phyloP scores from a whole-genome alignment of 2,329 filamentous ascomycete species.

The Hymenoscyphus scutula region DNA sequence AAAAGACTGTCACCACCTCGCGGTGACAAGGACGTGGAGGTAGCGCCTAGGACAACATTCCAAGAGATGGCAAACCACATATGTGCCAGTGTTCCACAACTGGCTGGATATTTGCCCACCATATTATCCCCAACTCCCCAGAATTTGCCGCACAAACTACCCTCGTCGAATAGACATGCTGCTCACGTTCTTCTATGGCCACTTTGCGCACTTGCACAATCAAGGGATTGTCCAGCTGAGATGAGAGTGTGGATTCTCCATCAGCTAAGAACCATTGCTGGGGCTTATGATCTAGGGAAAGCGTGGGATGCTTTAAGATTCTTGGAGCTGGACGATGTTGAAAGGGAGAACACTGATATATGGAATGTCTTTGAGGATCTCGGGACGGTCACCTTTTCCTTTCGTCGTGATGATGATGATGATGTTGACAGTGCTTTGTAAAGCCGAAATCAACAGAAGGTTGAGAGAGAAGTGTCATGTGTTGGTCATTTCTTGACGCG shows the following conservation, averaged over 20 bases:
- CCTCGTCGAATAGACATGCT: background rate
- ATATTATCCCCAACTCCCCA: background rate
- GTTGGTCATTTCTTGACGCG: too few species aligned
- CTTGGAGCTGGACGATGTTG: background rate
- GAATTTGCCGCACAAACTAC: background rate
- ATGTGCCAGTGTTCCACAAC: conserved; percentile 15
- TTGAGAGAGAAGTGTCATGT: too few species aligned
- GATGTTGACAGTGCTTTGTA: too few species aligned
- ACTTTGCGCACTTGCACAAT: conserved; percentile 10
- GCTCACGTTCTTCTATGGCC: conserved; percentile 17
- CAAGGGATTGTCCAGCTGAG: background rate
- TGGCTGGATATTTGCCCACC: conserved; percentile 8
- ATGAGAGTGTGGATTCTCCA: conserved; percentile 9
- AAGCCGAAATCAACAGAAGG: too few species aligned
- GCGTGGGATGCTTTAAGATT: background rate
- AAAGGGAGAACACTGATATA: conserved; percentile 3
- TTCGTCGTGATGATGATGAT: too few species aligned
- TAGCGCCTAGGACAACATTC: background rate
- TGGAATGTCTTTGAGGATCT: conserved; percentile 8
- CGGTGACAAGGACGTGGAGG: background rate
- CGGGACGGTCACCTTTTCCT: too few species aligned
- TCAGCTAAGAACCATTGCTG: conserved; percentile 4
- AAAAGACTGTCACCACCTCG: too few species aligned
- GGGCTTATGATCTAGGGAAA: background rate
- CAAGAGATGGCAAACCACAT: conserved; percentile 3